phyloP scores from a whole-genome alignment of 768 basidiomycete species.

The Ramaria rubella region DNA sequence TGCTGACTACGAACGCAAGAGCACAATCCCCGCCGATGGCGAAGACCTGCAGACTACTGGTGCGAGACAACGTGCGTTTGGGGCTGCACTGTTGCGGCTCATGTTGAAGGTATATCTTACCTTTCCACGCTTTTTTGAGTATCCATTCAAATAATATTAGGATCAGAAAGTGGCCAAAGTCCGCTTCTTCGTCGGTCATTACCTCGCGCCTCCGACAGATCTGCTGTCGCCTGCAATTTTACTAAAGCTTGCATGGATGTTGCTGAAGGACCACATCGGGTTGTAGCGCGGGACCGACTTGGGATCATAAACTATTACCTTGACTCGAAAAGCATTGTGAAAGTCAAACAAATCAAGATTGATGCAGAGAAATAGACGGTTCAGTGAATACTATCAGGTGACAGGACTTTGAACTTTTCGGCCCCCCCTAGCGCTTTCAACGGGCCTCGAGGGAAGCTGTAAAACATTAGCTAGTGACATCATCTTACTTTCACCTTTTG shows the following conservation, averaged over 20 bases:
- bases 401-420: too few relatives aligned
- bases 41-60: constrained; percentile 7
- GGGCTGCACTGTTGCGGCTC: neutral
- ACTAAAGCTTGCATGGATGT: constrained; percentile 3
- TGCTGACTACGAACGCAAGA: constrained; percentile 14
- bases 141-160: too few relatives aligned
- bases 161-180: neutral
- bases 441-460: too few relatives aligned
- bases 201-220: constrained; percentile 4
- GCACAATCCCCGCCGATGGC: constrained; percentile 12
- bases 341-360: too few relatives aligned
- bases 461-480: too few relatives aligned
- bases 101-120: neutral
- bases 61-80: neutral
- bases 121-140: too few relatives aligned
- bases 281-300: neutral
- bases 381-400: too few relatives aligned
- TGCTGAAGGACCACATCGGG: neutral
- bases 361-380: too few relatives aligned
- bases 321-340: too few relatives aligned
- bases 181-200: neutral
- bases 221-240: constrained; percentile 2
- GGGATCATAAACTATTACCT: too few relatives aligned
- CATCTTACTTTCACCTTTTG: too few relatives aligned
- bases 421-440: too few relatives aligned